Evolutionary conservation across 2,329 filamentous ascomycete genomes (phyloP).

Genomic region (Neoarthrinium moseri): DNA sequence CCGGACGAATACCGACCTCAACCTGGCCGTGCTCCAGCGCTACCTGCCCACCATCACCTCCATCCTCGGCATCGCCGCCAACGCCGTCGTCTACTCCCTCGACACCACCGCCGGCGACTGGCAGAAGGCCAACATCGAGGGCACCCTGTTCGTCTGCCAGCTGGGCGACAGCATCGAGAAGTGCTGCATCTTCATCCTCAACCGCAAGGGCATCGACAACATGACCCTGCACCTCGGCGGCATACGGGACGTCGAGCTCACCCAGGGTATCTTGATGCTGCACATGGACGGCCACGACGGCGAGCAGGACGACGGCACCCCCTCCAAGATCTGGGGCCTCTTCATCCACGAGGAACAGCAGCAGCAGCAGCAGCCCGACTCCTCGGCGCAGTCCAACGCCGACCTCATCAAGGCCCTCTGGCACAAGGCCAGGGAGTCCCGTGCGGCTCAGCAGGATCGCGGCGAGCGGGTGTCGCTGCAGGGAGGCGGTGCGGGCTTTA

Average conservation of each 20-base stretch:
- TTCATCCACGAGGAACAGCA: too few relatives aligned
- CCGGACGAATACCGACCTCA: conserved; percentile 82
- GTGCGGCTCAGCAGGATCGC: not conserved
- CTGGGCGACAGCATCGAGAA: conserved; percentile 33
- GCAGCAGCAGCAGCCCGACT: too few relatives aligned
- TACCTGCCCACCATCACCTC: conserved; percentile 72
- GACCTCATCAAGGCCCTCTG: conserved; percentile 43
- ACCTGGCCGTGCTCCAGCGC: conserved; percentile 78
- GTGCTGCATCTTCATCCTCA: conserved; percentile 69
- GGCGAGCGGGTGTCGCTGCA: not conserved
- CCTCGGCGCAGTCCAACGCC: conserved; percentile 35
- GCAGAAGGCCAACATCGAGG: conserved; percentile 85
- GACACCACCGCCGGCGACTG: conserved; percentile 59
- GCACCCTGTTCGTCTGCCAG: conserved; percentile 83
- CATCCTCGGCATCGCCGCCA: conserved; percentile 80
- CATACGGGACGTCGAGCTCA: conserved; percentile 56
- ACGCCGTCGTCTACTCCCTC: conserved; percentile 84
- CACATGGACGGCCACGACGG: conserved; percentile 23
- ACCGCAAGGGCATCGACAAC: conserved; percentile 70
- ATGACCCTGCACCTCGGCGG: conserved; percentile 66
- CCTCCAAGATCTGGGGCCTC: conserved; percentile 49
- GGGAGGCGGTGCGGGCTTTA: not conserved
- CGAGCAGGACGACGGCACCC: too few relatives aligned
- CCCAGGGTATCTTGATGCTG: too few relatives aligned
- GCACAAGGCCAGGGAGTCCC: conserved; percentile 24